Evolutionary conservation across 352 stramenopile genomes (phyloP), one percentile per base, ranked within the genome.

Genomic region (Pythium aphanidermatum): DNA sequence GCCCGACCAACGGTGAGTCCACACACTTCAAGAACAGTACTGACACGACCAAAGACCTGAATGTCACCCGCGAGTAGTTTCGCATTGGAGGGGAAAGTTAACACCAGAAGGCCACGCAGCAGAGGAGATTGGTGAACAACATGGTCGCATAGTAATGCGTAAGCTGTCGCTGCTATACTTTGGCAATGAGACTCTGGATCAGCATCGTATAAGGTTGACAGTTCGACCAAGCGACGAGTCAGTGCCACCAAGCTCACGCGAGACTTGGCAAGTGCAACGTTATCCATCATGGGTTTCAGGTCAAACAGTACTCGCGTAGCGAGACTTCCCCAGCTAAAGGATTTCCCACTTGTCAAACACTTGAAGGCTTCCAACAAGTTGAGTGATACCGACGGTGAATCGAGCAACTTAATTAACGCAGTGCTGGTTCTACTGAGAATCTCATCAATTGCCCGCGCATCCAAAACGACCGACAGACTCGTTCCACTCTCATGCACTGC

Each of bases 91-190:
- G 33, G 42, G 33, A 59, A 59, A 16, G 42, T 59, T 4, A 59
- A 37, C 20, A 32, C 30, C 19, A 83, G 44, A 5, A 87, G 51
- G 17, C 64, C 48, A 35, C 69, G 73, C 41, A 90, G 58, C 9
- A 89, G 58, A 13, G 63, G 68, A 12, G 55, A 41, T 24, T 84
- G 75, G 46, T 80, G 74, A 12, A 90, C 70, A 6, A 78, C 69
- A 44, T 90, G 76, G 6, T 86, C 72, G 31, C 74, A 84, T 37
- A 90, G 27, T 11, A 83, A 51, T 21, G 58, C 56, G 33, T 84
- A 83, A 4, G 58, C 67, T 9, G 21, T 17, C 7, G 46, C 19
- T 36, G 52, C 24, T 57, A 74, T 12, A 70, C 4, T n/a, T 19
- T 30, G 21, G 29, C 2, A 1, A n/a, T n/a, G n/a, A n/a, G n/a